phyloP scores from a whole-genome alignment of 2,329 filamentous ascomycete genomes.

The Penicillium paneum region DNA sequence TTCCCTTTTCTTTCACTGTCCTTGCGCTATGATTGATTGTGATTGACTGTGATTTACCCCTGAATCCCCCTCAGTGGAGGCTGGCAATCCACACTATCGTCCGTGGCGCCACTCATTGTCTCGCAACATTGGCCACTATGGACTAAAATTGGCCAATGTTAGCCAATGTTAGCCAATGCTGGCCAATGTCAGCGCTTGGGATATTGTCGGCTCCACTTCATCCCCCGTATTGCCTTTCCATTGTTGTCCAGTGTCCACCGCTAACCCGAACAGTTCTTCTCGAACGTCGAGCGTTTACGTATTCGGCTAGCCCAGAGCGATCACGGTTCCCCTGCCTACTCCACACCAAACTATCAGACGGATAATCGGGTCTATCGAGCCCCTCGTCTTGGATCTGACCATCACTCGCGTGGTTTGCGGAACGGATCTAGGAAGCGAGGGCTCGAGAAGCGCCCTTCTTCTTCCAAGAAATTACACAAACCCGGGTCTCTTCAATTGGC shows the following conservation, averaged over 20 bases:
- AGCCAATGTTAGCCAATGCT: neutral
- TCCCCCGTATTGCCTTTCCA: slow-evolving; percentile 8
- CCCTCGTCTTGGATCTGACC: slow-evolving; percentile 10
- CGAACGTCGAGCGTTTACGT: slow-evolving; percentile 40
- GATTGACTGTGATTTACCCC: slow-evolving; percentile 8
- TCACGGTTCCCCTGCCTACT: slow-evolving; percentile 20
- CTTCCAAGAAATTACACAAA: slow-evolving; percentile 33
- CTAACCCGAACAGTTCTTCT: slow-evolving; percentile 37
- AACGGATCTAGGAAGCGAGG: slow-evolving; percentile 14
- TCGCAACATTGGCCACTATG: slow-evolving; percentile 2
- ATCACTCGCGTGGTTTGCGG: slow-evolving; percentile 17
- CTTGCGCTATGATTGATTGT: neutral
- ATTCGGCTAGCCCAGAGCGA: slow-evolving; percentile 34
- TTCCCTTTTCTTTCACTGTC: neutral
- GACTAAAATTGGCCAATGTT: neutral
- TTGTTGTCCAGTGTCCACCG: slow-evolving; percentile 8
- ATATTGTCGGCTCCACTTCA: slow-evolving; percentile 1
- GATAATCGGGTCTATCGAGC: slow-evolving; percentile 22
- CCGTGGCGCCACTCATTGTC: slow-evolving; percentile 10
- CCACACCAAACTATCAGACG: slow-evolving; percentile 16
- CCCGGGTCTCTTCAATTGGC: slow-evolving; percentile 36
- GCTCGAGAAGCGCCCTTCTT: slow-evolving; percentile 16
- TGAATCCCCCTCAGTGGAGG: slow-evolving; percentile 12
- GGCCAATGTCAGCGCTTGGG: slow-evolving; percentile 2
- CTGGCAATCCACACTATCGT: slow-evolving; percentile 11